A percentile compares a stretch with the other conserved stretches of the same genome.
These are phyloP conservation scores for Glycine tomentella DNA, from an alignment of 306 rosid species.

Conservation along the genomic window DNA sequence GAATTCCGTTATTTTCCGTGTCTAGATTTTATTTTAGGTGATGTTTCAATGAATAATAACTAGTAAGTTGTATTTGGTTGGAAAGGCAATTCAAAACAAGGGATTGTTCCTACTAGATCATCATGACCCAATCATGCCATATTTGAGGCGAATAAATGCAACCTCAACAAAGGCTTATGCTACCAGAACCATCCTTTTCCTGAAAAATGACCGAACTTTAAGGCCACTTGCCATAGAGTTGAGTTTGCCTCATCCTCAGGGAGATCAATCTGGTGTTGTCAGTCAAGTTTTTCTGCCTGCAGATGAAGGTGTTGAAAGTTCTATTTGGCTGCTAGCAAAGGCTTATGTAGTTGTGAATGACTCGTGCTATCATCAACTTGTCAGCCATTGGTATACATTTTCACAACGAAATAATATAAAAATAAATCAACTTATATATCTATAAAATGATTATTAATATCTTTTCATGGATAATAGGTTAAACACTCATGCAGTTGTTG, in stretches of 20 bases:
- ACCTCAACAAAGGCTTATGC: constrained; percentile 66
- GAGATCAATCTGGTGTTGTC: constrained; percentile 58
- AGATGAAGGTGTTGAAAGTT: constrained; percentile 59
- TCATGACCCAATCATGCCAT: constrained; percentile 71
- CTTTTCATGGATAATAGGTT: constrained; percentile 53
- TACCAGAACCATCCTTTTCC: constrained; percentile 67
- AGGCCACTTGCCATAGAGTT: constrained; percentile 74
- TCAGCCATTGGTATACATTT: constrained; percentile 64
- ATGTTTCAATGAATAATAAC: no score
- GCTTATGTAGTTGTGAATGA: constrained; percentile 75
- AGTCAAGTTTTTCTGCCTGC: constrained; percentile 66
- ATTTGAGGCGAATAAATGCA: constrained; percentile 66
- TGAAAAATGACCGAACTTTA: constrained; percentile 59
- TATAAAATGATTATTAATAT: background rate
- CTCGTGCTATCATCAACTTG: constrained; percentile 67
- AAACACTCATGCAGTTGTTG: constrained; percentile 74
- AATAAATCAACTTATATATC: background rate
- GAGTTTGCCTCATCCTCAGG: constrained; percentile 66
- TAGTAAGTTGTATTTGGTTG: constrained; percentile 26
- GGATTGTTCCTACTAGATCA: constrained; percentile 72
- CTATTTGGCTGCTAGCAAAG: constrained; percentile 70
- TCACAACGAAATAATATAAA: background rate
- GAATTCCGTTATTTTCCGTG: no score
- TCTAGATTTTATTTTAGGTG: no score
- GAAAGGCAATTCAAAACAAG: constrained; percentile 64